phyloP scores from a whole-genome alignment of 139 green algal species.

The Pseudopediastrum boryanum region DNA sequence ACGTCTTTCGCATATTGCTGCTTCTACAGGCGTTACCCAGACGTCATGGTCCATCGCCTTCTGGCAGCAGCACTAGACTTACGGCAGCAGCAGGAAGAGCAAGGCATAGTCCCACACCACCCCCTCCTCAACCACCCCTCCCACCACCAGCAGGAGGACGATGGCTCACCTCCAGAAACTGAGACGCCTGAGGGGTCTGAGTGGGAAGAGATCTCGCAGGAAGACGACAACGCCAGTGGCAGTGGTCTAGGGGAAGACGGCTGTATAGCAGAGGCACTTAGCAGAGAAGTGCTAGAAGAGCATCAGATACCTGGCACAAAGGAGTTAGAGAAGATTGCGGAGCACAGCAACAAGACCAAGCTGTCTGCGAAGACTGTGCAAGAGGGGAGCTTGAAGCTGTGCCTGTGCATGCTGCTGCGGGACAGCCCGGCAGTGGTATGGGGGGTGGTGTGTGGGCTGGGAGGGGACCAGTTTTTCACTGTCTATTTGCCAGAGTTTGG shows the following conservation, averaged over 20 bases:
- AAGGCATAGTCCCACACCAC: no score
- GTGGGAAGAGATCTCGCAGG: no score
- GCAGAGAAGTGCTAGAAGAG: slow-evolving; percentile 13
- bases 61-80: slow-evolving; percentile 71
- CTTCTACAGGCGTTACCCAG: slow-evolving; percentile 76
- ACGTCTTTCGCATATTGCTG: no score
- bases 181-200: no score
- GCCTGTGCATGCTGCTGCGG: slow-evolving; percentile 79
- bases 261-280: not conserved
- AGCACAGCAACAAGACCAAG: slow-evolving; percentile 82
- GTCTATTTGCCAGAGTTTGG: slow-evolving; percentile 81
- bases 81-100: slow-evolving; percentile 26
- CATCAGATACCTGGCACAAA: slow-evolving; percentile 42
- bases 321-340: slow-evolving; percentile 47
- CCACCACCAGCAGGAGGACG: no score
- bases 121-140: no score
- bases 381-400: slow-evolving; percentile 77
- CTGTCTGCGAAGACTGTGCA: slow-evolving; percentile 44
- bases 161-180: no score
- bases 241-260: not conserved
- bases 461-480: slow-evolving; percentile 75
- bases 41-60: slow-evolving; percentile 90
- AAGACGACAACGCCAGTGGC: not conserved
- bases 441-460: slow-evolving; percentile 68
- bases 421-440: slow-evolving; percentile 48